phyloP scores from a whole-genome alignment of 805 yeast genomes.

The Wickerhamomyces queroliae region DNA sequence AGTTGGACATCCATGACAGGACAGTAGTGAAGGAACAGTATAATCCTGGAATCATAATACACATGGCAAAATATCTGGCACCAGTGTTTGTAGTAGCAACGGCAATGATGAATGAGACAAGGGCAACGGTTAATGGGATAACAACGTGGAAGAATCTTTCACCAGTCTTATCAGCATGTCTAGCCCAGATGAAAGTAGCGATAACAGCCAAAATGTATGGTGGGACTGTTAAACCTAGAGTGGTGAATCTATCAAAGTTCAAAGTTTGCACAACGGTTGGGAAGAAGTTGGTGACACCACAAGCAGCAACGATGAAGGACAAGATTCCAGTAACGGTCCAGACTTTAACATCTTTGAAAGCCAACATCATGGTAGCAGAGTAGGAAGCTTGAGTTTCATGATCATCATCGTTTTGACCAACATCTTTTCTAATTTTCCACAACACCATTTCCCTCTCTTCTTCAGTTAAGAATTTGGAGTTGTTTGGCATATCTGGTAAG shows the following conservation, averaged over 20 bases:
- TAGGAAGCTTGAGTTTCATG: constrained; percentile 23
- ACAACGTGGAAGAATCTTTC: constrained; percentile 48
- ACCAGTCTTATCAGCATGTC: constrained; percentile 50
- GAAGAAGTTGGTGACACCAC: constrained; percentile 57
- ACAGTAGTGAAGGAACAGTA: constrained; percentile 49
- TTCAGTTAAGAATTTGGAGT: constrained; percentile 38
- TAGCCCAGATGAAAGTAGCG: constrained; percentile 45
- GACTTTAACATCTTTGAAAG: constrained; percentile 36
- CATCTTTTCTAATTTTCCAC: constrained; percentile 23
- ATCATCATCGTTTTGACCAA: constrained; percentile 24
- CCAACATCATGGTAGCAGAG: constrained; percentile 29
- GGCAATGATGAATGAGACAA: constrained; percentile 41
- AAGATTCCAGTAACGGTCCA: constrained; percentile 41
- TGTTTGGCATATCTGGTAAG: constrained; percentile 48
- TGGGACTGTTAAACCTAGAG: constrained; percentile 54
- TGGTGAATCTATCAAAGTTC: constrained; percentile 41
- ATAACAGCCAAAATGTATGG: constrained; percentile 49
- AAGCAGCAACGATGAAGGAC: constrained; percentile 45
- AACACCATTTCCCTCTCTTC: constrained; percentile 34
- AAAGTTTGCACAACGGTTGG: constrained; percentile 56
- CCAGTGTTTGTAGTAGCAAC: constrained; percentile 47
- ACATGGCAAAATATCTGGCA: constrained; percentile 56
- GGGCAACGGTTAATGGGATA: constrained; percentile 34
- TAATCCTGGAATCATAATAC: constrained; percentile 50
- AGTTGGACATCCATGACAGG: constrained; percentile 50